Evolutionary conservation across 148 eudicot genomes (phyloP).

Genomic region (Polygonum aviculare): DNA sequence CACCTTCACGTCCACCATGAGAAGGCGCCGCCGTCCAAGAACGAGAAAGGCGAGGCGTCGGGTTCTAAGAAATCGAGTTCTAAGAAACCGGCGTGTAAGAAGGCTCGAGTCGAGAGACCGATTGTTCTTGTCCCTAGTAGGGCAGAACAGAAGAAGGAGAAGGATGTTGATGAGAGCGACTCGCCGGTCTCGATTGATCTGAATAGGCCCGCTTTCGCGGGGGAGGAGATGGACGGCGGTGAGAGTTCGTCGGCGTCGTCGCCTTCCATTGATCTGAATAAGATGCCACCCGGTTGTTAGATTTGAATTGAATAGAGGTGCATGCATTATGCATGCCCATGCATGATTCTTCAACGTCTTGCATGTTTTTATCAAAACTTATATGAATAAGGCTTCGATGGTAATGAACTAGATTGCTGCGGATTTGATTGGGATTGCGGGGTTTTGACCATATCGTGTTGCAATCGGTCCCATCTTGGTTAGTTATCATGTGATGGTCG

Average conservation of each 20-base stretch:
- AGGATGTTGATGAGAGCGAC: not conserved
- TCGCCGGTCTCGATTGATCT: constrained; percentile 6
- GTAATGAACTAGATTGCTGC: not conserved
- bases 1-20: constrained; percentile 8
- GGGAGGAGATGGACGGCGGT: not conserved
- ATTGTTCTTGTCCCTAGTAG: not conserved
- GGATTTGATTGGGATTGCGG: not conserved
- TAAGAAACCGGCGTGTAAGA: not conserved
- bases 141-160: not conserved
- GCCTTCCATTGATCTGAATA: not conserved
- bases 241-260: not conserved
- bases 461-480: not conserved
- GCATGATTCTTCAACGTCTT: not conserved
- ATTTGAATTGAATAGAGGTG: not conserved
- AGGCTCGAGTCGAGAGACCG: not conserved
- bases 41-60: not conserved
- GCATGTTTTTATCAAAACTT: not conserved
- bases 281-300: not conserved
- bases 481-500: not conserved
- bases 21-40: not conserved
- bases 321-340: not conserved
- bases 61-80: not conserved
- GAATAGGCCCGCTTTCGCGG: not conserved
- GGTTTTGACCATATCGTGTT: not conserved
- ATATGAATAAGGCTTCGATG: not conserved